phyloP scores from a whole-genome alignment of 306 rosid genomes.

The Ochetophila trinervis region DNA sequence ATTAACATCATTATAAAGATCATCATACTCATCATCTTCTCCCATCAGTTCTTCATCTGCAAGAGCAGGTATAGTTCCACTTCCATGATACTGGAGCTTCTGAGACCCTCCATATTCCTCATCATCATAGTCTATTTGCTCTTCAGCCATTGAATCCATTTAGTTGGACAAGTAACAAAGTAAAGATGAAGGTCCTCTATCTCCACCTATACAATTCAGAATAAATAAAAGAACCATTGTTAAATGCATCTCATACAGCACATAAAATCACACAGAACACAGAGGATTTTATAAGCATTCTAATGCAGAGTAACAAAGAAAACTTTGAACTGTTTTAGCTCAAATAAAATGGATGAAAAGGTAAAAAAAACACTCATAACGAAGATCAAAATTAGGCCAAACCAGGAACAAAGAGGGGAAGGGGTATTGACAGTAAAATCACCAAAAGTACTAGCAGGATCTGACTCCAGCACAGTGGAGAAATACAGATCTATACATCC shows the following conservation, averaged over 20 bases:
- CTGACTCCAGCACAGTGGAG: background rate
- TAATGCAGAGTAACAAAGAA: background rate
- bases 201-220: slow-evolving; percentile 26
- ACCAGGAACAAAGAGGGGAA: background rate
- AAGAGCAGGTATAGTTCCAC: slow-evolving; percentile 46
- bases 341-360: background rate
- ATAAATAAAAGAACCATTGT: slow-evolving; percentile 18
- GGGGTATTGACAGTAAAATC: background rate
- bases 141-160: slow-evolving; percentile 37
- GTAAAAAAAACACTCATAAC: background rate
- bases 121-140: slow-evolving; percentile 39
- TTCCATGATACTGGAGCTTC: slow-evolving; percentile 38
- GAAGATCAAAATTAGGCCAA: background rate
- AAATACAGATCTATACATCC: slow-evolving; percentile 5
- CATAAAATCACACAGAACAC: background rate
- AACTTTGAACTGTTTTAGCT: background rate
- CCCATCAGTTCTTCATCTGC: slow-evolving; percentile 43
- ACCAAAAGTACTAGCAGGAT: slow-evolving; percentile 4
- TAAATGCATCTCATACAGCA: slow-evolving; percentile 15
- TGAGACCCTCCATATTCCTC: slow-evolving; percentile 43
- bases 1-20: slow-evolving; percentile 54
- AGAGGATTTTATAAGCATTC: background rate
- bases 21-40: slow-evolving; percentile 50
- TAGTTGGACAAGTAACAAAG: slow-evolving; percentile 8
- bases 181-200: slow-evolving; percentile 13